Evolutionary conservation across 129 eudicot species (phyloP).

Genomic region (Pulicaria dysenterica): DNA sequence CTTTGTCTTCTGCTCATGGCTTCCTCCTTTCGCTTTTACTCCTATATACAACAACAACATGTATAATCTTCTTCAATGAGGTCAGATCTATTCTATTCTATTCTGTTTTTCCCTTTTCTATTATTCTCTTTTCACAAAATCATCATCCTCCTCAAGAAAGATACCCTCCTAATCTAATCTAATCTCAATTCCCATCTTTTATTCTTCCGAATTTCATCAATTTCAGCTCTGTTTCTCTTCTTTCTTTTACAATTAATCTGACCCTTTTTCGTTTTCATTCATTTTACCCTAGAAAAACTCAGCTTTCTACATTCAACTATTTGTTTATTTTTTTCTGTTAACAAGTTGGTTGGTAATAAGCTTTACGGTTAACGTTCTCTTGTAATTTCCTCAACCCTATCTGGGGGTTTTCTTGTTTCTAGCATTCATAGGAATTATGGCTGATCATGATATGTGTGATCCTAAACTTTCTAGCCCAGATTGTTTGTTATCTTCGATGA

Average conservation of each 20-base stretch:
- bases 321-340: conserved; percentile 26
- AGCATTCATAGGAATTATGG: conserved; percentile 23
- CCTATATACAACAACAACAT: not conserved
- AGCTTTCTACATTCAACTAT: conserved; percentile 31
- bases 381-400: conserved; percentile 23
- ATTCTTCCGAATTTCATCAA: conserved; percentile 14
- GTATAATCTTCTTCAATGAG: conserved; percentile 19
- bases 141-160: not conserved
- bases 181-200: conserved; percentile 18
- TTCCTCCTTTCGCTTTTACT: conserved; percentile 3
- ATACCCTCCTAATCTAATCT: conserved; percentile 5
- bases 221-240: conserved; percentile 5
- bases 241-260: conserved; percentile 8
- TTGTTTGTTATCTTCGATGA: conserved; percentile 28
- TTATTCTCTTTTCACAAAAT: not conserved
- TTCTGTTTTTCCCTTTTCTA: not conserved
- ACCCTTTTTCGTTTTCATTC: conserved; percentile 13
- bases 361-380: not conserved
- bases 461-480: conserved; percentile 19
- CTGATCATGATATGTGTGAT: conserved; percentile 26
- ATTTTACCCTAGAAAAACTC: not conserved
- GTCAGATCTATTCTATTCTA: conserved; percentile 31
- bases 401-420: conserved; percentile 27
- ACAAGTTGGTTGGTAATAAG: conserved; percentile 27
- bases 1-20: conserved; percentile 25